Conservation (phyloP, 2,329 filamentous ascomycete species). For the Trichophyton equinum region DNA sequence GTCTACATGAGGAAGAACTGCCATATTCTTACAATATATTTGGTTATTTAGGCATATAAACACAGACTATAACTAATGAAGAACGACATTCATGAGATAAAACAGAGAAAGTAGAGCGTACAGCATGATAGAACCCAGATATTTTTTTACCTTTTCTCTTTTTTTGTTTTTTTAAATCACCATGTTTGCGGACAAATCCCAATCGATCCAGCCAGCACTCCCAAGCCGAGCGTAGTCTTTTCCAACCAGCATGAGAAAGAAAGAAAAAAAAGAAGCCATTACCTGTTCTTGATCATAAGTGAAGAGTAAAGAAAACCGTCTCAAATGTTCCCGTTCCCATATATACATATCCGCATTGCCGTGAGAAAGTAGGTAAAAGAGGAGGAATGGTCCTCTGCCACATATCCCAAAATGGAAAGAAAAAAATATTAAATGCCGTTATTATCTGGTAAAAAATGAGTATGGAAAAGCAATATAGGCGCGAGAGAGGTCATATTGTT, state of each 20-base stretch:
- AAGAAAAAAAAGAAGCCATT: not conserved
- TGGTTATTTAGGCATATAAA: not conserved
- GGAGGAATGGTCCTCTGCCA: not conserved
- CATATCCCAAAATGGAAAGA: not conserved
- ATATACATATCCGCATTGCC: not conserved
- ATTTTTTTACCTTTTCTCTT: not conserved
- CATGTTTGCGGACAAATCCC: not conserved
- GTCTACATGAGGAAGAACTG: not conserved
- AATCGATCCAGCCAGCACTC: not conserved
- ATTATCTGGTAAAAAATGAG: not conserved
- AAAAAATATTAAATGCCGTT: not conserved
- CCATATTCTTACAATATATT: not conserved
- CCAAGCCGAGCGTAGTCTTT: not conserved
- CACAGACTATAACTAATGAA: not conserved
- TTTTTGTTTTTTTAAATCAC: not conserved
- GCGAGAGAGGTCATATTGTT: not conserved
- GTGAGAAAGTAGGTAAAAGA: not conserved
- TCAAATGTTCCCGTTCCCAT: not conserved
- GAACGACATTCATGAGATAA: not conserved
- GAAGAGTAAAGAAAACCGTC: not conserved
- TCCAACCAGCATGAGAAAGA: not conserved
- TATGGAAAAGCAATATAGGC: not conserved
- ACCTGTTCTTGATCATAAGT: not conserved
- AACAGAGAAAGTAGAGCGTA: not conserved
- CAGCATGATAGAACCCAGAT: not conserved